Evolutionary conservation across 208 protist species (phyloP).

Genomic region (Crithidia mellificae): DNA sequence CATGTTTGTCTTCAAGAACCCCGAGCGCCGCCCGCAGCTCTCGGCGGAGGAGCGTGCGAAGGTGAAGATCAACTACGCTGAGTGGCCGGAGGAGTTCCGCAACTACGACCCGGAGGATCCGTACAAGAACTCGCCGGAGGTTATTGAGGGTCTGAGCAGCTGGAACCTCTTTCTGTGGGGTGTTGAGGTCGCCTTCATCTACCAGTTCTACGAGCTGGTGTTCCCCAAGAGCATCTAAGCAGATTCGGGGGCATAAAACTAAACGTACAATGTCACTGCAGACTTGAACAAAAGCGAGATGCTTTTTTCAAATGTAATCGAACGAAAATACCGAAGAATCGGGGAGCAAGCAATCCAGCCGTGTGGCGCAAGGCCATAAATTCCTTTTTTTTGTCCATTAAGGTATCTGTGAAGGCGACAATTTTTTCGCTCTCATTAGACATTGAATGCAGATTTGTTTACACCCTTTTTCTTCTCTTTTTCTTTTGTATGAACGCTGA

Average conservation of each 20-base stretch:
- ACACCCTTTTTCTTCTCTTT: too few species aligned
- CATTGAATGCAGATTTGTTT: too few species aligned
- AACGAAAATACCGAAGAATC: too few species aligned
- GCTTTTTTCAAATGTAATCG: too few species aligned
- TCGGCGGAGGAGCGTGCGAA: slow-evolving; percentile 85
- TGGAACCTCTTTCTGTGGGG: slow-evolving; percentile 91
- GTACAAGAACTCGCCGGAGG: slow-evolving; percentile 89
- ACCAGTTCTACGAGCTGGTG: slow-evolving; percentile 90
- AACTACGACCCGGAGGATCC: slow-evolving; percentile 92
- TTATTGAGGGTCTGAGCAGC: slow-evolving; percentile 87
- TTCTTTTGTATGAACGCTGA: too few species aligned
- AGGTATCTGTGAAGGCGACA: too few species aligned
- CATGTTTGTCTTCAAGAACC: slow-evolving; percentile 87
- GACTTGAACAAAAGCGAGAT: too few species aligned
- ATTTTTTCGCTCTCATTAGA: too few species aligned
- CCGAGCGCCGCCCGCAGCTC: slow-evolving; percentile 87
- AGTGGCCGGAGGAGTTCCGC: slow-evolving; percentile 91
- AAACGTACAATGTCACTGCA: background rate
- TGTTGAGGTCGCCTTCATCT: slow-evolving; percentile 88
- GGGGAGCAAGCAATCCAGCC: too few species aligned
- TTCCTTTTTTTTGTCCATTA: too few species aligned
- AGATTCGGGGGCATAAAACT: too few species aligned
- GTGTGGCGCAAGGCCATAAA: too few species aligned
- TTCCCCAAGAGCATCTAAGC: slow-evolving; percentile 87
- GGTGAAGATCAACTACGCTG: slow-evolving; percentile 86